Conservation (phyloP, 805 yeast species). For the Myxozyma nipponensis region DNA sequence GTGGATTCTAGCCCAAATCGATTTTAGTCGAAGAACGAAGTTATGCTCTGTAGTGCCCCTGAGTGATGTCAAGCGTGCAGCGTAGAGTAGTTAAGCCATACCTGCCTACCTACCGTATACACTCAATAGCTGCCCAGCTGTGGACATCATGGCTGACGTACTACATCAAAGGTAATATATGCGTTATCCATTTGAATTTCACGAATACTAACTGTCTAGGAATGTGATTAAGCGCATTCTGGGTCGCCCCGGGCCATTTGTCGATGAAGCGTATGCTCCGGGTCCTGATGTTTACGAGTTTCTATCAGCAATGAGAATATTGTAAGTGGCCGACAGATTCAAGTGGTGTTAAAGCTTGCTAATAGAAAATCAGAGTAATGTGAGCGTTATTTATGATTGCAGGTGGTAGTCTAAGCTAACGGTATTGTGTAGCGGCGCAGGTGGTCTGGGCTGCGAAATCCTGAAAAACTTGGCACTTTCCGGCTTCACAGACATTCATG, state of each 20-base stretch:
- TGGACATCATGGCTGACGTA: neutral
- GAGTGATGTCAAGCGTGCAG: no score
- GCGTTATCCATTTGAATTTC: neutral
- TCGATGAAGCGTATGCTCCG: slow-evolving; percentile 39
- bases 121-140: no score
- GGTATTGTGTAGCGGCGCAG: slow-evolving; percentile 55
- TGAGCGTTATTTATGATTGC: neutral
- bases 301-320: slow-evolving; percentile 34
- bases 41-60: no score
- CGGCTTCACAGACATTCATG: slow-evolving; percentile 62
- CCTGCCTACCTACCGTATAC: no score
- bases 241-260: slow-evolving; percentile 37
- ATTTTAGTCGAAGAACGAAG: no score
- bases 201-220: slow-evolving; percentile 9
- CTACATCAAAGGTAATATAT: neutral
- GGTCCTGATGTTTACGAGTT: slow-evolving; percentile 34
- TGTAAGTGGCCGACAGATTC: slow-evolving; percentile 38
- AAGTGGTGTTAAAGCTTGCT: neutral
- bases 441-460: slow-evolving; percentile 81
- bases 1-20: no score
- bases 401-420: neutral
- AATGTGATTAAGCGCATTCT: slow-evolving; percentile 28
- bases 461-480: slow-evolving; percentile 64
- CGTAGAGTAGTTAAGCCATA: no score
- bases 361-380: slow-evolving; percentile 4